A percentile compares a stretch with the other conserved stretches of the same genome.
Evolutionary conservation across 164 flowering plant species (phyloP).

Genomic region (Stephania yunnanensis): DNA sequence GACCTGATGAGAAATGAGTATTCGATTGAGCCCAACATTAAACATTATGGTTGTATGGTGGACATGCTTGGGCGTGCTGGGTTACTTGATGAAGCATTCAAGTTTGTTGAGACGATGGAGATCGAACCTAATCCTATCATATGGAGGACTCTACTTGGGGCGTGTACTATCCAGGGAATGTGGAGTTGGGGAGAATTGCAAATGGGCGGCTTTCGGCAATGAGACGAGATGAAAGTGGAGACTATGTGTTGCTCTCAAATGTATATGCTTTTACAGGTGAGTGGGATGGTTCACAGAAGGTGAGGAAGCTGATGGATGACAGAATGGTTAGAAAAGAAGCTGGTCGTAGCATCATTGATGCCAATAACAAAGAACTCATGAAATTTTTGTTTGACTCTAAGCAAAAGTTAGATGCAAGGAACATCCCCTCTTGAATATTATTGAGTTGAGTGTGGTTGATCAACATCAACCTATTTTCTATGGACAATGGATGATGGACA

Average conservation of each 20-base stretch:
- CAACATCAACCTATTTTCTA: not conserved
- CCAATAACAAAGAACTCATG: constrained; percentile 36
- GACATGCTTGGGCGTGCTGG: constrained; percentile 70
- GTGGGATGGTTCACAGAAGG: constrained; percentile 55
- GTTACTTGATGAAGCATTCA: constrained; percentile 48
- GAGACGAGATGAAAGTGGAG: constrained; percentile 57
- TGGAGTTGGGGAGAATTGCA: constrained; percentile 50
- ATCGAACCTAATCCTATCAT: constrained; percentile 55
- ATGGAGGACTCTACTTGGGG: constrained; percentile 75
- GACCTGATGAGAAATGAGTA: constrained; percentile 41
- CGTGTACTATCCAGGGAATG: constrained; percentile 61
- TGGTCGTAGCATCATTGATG: constrained; percentile 43
- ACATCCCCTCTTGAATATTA: not conserved
- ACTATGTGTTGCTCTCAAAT: constrained; percentile 58
- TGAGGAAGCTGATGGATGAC: constrained; percentile 64
- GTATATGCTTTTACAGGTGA: constrained; percentile 58
- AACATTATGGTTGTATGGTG: constrained; percentile 73
- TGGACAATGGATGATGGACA: not conserved
- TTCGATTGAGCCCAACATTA: constrained; percentile 52
- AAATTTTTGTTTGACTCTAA: constrained; percentile 41
- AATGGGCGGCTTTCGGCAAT: constrained; percentile 39
- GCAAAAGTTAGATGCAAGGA: constrained; percentile 16
- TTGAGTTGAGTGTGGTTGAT: not conserved
- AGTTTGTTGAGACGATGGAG: constrained; percentile 45
- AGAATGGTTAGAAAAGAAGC: constrained; percentile 45